Evolutionary conservation across 441 rosid species (phyloP).

Genomic region (Gossypium gossypioides): DNA sequence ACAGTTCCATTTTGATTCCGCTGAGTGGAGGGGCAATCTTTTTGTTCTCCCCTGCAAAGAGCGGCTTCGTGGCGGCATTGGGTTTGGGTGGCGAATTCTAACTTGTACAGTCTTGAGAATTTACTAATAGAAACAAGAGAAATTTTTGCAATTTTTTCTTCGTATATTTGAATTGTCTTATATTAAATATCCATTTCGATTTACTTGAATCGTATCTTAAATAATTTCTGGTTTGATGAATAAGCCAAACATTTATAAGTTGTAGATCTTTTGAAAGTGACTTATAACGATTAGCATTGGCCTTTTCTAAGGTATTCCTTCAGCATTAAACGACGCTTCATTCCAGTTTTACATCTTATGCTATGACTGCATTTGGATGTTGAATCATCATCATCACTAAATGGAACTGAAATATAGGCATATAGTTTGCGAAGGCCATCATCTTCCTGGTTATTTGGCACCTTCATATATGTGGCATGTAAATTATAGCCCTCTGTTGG

Average conservation of each 20-base stretch:
- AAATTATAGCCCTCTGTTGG: constrained; percentile 14
- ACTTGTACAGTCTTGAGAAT: background rate
- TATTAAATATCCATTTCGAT: background rate
- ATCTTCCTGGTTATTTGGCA: background rate
- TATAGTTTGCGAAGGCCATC: background rate
- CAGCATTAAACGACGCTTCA: constrained; percentile 14
- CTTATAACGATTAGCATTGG: background rate
- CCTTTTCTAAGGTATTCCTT: constrained; percentile 16
- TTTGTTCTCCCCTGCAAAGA: background rate
- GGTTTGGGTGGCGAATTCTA: background rate
- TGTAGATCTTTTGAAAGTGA: background rate
- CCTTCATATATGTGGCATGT: background rate
- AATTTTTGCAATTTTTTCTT: background rate
- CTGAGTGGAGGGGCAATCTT: background rate
- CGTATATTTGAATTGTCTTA: background rate
- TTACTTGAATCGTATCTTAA: background rate
- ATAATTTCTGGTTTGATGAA: no score
- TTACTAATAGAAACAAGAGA: background rate
- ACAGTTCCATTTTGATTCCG: constrained; percentile 43
- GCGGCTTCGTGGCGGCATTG: background rate
- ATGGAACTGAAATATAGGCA: background rate
- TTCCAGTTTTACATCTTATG: background rate
- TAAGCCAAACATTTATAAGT: no score
- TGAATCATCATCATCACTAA: background rate
- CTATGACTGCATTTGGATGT: background rate